Conservation (phyloP, 768 basidiomycete species). For the Tubosaeta brunneosetosa region DNA sequence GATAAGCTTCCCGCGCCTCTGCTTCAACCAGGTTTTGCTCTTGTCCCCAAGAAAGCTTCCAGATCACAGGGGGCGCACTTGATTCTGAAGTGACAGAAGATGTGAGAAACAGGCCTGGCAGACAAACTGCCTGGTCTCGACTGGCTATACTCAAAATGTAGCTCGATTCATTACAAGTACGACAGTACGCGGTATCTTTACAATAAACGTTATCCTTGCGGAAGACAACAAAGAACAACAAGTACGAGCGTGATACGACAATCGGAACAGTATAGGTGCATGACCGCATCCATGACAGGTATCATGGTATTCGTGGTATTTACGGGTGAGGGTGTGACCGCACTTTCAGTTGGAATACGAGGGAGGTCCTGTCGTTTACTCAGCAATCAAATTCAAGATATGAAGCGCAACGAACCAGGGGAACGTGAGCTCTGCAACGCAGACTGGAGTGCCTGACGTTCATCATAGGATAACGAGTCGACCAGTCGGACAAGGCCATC, state of each 20-base stretch:
- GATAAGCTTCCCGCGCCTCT: no score
- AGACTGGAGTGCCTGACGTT: slow-evolving; percentile 54
- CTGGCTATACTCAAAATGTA: no score
- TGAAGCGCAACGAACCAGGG: slow-evolving; percentile 44
- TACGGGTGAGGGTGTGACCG: not conserved
- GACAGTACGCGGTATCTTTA: slow-evolving; percentile 18
- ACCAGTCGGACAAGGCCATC: slow-evolving; percentile 69
- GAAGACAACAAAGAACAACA: slow-evolving; percentile 4
- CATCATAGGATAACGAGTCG: slow-evolving; percentile 70
- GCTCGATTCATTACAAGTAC: not conserved
- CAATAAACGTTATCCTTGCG: slow-evolving; percentile 10
- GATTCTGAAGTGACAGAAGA: no score
- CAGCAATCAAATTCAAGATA: not conserved
- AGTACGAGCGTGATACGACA: not conserved
- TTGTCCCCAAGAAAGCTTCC: no score
- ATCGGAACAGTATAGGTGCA: not conserved
- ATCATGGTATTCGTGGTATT: slow-evolving; percentile 7
- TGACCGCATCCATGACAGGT: not conserved
- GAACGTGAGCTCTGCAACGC: slow-evolving; percentile 60
- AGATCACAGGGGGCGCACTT: no score
- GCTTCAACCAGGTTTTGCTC: no score
- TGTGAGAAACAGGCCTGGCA: no score
- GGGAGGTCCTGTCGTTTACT: slow-evolving; percentile 33
- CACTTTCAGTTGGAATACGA: slow-evolving; percentile 33
- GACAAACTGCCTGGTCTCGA: no score